A percentile compares a stretch with the other conserved stretches of the same genome.
phyloP scores from a whole-genome alignment of 139 green algal species.

The Diplosphaera chodatii region DNA sequence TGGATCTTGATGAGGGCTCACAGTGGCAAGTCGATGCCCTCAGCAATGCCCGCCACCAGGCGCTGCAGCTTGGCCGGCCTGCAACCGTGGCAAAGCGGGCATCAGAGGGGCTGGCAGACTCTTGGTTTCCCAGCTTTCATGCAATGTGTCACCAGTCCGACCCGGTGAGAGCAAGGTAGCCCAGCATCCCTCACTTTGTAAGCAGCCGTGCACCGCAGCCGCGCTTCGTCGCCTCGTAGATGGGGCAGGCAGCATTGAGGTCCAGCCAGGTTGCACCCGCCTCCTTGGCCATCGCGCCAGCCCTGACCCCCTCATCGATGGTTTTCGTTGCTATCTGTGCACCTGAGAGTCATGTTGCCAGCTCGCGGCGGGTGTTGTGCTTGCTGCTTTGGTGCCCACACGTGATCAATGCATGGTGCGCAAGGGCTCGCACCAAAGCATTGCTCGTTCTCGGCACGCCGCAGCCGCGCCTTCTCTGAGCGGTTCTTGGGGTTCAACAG shows the following conservation, averaged over 20 bases:
- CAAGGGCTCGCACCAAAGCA: slow-evolving; percentile 33
- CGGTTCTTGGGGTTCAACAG: slow-evolving; percentile 20
- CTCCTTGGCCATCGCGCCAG: slow-evolving; percentile 48
- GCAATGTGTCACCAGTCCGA: no score
- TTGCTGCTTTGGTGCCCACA: not conserved
- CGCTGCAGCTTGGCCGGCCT: slow-evolving; percentile 73
- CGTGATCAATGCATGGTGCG: no score
- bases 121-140: no score
- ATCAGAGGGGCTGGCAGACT: no score
- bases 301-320: slow-evolving; percentile 65
- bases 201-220: slow-evolving; percentile 72
- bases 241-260: slow-evolving; percentile 85
- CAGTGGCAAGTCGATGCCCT: slow-evolving; percentile 56
- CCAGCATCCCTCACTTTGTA: not conserved
- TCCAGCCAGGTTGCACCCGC: slow-evolving; percentile 67
- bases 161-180: not conserved
- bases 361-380: not conserved
- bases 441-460: slow-evolving; percentile 31
- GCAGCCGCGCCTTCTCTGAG: slow-evolving; percentile 43
- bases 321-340: slow-evolving; percentile 73
- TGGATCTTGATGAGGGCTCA: no score
- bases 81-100: not conserved
- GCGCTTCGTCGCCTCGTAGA: slow-evolving; percentile 69
- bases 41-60: slow-evolving; percentile 67
- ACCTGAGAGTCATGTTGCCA: slow-evolving; percentile 6